These are phyloP conservation scores for Hirsutella thompsonii DNA, from an alignment of 2,329 filamentous ascomycete genomes.

Conservation along the genomic window DNA sequence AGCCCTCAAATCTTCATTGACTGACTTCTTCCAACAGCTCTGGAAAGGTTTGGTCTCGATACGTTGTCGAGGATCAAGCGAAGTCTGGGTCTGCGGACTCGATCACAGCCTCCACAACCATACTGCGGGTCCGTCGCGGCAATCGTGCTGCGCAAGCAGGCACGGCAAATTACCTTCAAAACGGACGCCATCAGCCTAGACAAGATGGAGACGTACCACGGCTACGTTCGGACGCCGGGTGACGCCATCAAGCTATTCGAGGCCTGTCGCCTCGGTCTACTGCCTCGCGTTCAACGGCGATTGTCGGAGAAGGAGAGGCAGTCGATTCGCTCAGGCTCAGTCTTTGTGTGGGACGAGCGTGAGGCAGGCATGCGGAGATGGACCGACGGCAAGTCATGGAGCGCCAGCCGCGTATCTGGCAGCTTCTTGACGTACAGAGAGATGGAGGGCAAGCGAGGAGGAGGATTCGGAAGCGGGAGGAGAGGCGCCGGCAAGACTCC, in stretches of 20 bases:
- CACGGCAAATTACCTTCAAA: constrained; percentile 7
- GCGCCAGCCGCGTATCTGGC: constrained; percentile 89
- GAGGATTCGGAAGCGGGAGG: constrained; percentile 50
- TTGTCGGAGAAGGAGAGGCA: constrained; percentile 95
- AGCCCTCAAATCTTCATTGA: too few species aligned
- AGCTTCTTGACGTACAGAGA: constrained; percentile 96
- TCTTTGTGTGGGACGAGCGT: constrained; percentile 99
- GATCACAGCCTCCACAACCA: neutral
- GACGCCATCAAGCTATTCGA: constrained; percentile 99
- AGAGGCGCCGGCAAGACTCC: constrained; percentile 61
- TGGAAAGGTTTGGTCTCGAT: neutral
- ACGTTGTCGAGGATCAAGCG: neutral
- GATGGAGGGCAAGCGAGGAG: constrained; percentile 96
- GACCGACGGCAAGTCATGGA: constrained; percentile 99
- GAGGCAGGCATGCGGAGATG: constrained; percentile 97
- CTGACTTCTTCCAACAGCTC: too few species aligned
- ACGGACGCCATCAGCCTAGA: constrained; percentile 10
- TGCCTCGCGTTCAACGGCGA: constrained; percentile 84
- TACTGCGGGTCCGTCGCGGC: neutral
- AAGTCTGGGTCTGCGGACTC: neutral
- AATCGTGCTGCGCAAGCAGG: constrained; percentile 6
- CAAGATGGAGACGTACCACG: constrained; percentile 92
- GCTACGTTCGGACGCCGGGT: constrained; percentile 84
- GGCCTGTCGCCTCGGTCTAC: constrained; percentile 76
- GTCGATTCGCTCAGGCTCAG: constrained; percentile 88